Evolutionary conservation across 495 filamentous ascomycete genomes (phyloP).

Genomic region (Arthonia radiata): DNA sequence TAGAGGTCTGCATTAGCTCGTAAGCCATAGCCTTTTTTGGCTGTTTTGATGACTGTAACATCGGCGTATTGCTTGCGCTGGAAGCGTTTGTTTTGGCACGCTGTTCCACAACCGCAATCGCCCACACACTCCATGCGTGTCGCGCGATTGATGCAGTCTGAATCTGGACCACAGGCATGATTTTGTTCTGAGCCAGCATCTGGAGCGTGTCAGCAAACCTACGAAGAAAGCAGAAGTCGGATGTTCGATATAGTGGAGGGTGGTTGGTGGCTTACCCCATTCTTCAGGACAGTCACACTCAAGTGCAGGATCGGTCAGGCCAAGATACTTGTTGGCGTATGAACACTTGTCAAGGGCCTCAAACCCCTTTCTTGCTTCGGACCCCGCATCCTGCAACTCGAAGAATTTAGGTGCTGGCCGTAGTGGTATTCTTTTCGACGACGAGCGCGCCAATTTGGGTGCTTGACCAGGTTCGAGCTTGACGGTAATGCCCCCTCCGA

Average conservation of each 20-base stretch:
- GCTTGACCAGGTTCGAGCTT: slow-evolving; percentile 42
- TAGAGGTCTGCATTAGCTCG: slow-evolving; percentile 54
- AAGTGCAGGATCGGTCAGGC: slow-evolving; percentile 71
- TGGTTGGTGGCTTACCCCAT: slow-evolving; percentile 71
- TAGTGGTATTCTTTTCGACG: slow-evolving; percentile 40
- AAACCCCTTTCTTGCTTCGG: slow-evolving; percentile 53
- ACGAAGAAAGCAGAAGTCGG: slow-evolving; percentile 2
- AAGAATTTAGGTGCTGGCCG: slow-evolving; percentile 38
- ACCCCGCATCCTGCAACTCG: slow-evolving; percentile 47
- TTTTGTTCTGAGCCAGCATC: slow-evolving; percentile 38
- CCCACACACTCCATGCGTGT: slow-evolving; percentile 92
- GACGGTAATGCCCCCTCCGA: slow-evolving; percentile 32
- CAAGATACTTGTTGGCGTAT: slow-evolving; percentile 74
- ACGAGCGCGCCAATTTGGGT: slow-evolving; percentile 48
- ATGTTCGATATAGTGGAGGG: slow-evolving; percentile 2
- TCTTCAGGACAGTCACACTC: slow-evolving; percentile 91
- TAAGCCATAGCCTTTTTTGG: slow-evolving; percentile 89
- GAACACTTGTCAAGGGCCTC: slow-evolving; percentile 56
- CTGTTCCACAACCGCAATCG: slow-evolving; percentile 62
- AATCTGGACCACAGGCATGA: slow-evolving; percentile 80
- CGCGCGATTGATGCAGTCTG: slow-evolving; percentile 94
- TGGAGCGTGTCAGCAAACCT: slow-evolving; percentile 15
- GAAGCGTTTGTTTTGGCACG: slow-evolving; percentile 88
- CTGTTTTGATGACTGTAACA: slow-evolving; percentile 88
- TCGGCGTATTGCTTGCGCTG: slow-evolving; percentile 71